phyloP scores from a whole-genome alignment of 2,329 filamentous ascomycete genomes.

The Purpureocillium lavendulum region DNA sequence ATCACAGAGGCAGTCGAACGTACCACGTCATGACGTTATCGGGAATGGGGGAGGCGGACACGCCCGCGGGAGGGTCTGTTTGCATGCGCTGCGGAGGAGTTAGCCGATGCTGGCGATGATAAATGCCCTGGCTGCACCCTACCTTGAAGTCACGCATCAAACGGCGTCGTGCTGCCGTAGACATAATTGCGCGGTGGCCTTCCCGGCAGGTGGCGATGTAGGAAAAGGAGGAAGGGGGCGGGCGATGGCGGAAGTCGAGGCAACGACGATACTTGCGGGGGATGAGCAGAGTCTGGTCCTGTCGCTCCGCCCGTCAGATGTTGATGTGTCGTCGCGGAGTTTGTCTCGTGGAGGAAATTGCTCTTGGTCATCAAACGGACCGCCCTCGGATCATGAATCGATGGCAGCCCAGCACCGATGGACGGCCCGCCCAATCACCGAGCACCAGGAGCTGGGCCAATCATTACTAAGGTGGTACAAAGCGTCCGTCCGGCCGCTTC shows the following conservation, averaged over 20 bases:
- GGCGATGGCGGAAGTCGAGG: too few species aligned
- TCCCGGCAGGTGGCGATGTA: conserved; percentile 4
- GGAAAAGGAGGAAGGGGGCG: neutral
- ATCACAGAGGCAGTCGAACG: conserved; percentile 14
- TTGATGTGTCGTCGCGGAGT: neutral
- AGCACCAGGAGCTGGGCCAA: conserved; percentile 4
- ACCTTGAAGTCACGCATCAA: conserved; percentile 99
- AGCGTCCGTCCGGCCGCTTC: too few species aligned
- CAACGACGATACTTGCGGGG: too few species aligned
- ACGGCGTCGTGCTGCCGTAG: conserved; percentile 87
- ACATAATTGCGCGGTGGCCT: conserved; percentile 39
- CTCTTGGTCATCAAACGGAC: conserved; percentile 1
- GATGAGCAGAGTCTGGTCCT: too few species aligned
- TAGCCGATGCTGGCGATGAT: conserved; percentile 3
- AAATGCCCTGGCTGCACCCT: conserved; percentile 19
- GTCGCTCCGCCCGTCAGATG: too few species aligned
- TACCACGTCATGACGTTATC: conserved; percentile 98
- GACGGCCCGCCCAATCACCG: conserved; percentile 13
- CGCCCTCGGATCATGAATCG: neutral
- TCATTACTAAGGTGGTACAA: conserved; percentile 1
- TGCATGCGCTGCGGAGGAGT: conserved; percentile 74
- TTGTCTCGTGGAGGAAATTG: neutral
- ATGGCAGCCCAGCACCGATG: neutral
- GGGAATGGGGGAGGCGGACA: conserved; percentile 90
- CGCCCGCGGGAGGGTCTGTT: conserved; percentile 92